phyloP scores from a whole-genome alignment of 2,329 filamentous ascomycete species.

The Clonostachys chloroleuca region DNA sequence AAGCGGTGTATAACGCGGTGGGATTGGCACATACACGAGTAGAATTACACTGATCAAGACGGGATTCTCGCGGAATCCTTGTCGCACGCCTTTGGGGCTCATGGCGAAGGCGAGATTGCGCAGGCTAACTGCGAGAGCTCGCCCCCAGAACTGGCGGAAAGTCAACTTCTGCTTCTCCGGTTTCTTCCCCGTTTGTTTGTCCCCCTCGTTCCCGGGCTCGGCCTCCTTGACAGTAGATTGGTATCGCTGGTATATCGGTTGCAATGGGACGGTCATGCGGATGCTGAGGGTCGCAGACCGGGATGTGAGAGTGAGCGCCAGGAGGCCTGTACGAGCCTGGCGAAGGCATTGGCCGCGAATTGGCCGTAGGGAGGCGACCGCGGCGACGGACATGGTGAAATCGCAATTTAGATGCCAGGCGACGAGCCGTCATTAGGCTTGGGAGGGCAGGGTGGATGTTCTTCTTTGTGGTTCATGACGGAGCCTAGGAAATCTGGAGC shows the following conservation, averaged over 20 bases:
- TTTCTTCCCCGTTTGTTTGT: constrained; percentile 6
- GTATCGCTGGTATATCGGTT: not conserved
- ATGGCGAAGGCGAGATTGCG: constrained; percentile 24
- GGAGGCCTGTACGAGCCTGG: constrained; percentile 17
- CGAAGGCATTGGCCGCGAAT: constrained; percentile 20
- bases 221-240: not conserved
- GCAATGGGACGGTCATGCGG: constrained; percentile 19
- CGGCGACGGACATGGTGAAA: constrained; percentile 22
- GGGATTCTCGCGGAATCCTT: constrained; percentile 25
- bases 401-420: too few species aligned
- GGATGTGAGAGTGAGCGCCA: constrained; percentile 23
- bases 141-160: constrained; percentile 18
- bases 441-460: too few species aligned
- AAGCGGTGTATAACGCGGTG: too few species aligned
- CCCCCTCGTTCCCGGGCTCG: constrained; percentile 1
- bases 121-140: constrained; percentile 22
- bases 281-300: constrained; percentile 17
- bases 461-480: too few species aligned
- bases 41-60: constrained; percentile 19
- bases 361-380: constrained; percentile 24
- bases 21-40: constrained; percentile 16
- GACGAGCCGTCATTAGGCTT: too few species aligned
- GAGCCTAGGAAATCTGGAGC: too few species aligned
- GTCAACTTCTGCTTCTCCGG: constrained; percentile 16
- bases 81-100: constrained; percentile 26